Evolutionary conservation across 805 yeast species (phyloP), one percentile per base, ranked within the genome.

Genomic region (Cyberlindnera petersonii): DNA sequence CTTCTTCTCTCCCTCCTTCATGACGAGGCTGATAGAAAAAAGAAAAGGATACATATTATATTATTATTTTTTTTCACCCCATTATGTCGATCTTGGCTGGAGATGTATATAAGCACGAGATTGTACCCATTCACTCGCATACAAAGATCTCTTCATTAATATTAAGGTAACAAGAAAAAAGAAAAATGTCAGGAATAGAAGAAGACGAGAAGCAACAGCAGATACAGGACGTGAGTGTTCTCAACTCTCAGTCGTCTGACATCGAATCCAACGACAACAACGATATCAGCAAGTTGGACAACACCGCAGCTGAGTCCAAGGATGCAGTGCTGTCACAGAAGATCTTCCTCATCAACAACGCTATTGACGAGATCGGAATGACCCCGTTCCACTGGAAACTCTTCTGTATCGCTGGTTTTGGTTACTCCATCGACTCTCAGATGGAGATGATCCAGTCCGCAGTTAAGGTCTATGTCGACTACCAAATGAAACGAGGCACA

Each of bases 321-420:
- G 56, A 52, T 28, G 22, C 43, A 8, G 54, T 48, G 7, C 39
- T 50, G 4, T 39, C 54, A 3, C 42, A 46, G 31, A 74, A 73
- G 43, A 69, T 74, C 52, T 58, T 56, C 31, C 53, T 75, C 9
- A 59, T 75, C 35, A 74, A 75, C 53, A 57, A 72, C 41, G 79
- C 82, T 14, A 63, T 77, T 40, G 80, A 77, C 50, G 78, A 77
- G 48, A 74, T 77, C 38, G 82, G 82, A 0, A 74, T 77, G 59
- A 76, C 83, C 1, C 68, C 72, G 70, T 66, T 66, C 43, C 77
- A 72, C 42, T 56, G 59, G 18, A 63, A 68, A 45, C 51, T 70
- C 7, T 72, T 74, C 50, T 49, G 58, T 34, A 54, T 74, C 24
- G 75, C 76, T 9, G 79, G 79, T 6, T 69, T 69, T 50, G 79